These are phyloP conservation scores for Penicillium sclerotiorum DNA, from an alignment of 2,329 filamentous ascomycete genomes.

Conservation along the genomic window DNA sequence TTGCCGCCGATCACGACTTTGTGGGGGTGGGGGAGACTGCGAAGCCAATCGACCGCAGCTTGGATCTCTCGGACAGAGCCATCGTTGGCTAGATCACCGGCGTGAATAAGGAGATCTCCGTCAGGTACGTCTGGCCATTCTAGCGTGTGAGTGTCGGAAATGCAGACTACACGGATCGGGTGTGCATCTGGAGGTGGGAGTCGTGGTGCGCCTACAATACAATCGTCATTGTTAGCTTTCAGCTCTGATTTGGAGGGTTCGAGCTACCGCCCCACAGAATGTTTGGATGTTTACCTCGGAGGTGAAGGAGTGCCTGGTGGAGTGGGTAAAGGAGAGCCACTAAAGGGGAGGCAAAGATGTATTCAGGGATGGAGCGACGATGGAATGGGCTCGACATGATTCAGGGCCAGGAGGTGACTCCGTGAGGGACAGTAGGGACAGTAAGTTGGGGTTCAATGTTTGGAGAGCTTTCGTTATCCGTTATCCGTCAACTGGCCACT, in stretches of 20 bases:
- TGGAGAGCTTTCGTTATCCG: background rate
- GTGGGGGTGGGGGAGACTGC: conserved; percentile 70
- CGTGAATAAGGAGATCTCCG: conserved; percentile 86
- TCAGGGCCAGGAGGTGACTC: no score
- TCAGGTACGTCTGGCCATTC: conserved; percentile 53
- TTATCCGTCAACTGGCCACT: background rate
- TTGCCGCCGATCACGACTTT: conserved; percentile 87
- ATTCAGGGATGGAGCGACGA: conserved; percentile 58
- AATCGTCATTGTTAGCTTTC: no score
- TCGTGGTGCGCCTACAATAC: no score
- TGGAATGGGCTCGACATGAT: conserved; percentile 51
- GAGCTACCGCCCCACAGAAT: no score
- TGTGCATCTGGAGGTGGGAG: conserved; percentile 56
- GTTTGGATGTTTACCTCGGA: no score
- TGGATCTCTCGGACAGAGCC: conserved; percentile 77
- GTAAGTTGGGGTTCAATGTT: background rate
- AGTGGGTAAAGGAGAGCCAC: conserved; percentile 63
- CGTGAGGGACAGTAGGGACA: no score
- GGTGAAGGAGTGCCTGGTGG: conserved; percentile 65
- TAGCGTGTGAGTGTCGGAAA: conserved; percentile 86
- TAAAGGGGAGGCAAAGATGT: conserved; percentile 69
- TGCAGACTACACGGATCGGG: conserved; percentile 76
- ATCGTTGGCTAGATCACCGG: conserved; percentile 77
- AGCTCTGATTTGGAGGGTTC: no score
- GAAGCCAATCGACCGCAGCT: conserved; percentile 81